These are phyloP conservation scores for Barnettozyma botsteinii DNA, from an alignment of 805 yeast genomes.

Conservation along the genomic window DNA sequence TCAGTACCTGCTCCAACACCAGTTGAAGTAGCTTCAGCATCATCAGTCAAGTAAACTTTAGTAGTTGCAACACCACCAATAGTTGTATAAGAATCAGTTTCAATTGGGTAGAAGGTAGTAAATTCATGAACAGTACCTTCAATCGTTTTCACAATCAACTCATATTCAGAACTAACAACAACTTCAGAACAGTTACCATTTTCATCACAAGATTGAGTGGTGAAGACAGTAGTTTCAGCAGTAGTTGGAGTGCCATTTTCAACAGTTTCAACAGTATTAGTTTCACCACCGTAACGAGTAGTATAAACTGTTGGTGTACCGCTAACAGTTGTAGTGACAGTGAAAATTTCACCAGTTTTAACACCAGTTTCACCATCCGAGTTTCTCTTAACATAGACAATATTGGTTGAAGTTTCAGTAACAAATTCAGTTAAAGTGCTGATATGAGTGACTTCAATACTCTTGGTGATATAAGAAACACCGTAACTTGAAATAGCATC, in stretches of 20 bases:
- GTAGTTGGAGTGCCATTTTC: neutral
- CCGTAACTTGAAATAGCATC: conserved; percentile 17
- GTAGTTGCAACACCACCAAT: neutral
- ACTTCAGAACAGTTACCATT: conserved; percentile 2
- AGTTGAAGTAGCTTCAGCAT: conserved; percentile 1
- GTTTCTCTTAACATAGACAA: conserved; percentile 12
- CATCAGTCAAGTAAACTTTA: too few relatives aligned
- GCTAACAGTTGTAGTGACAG: conserved; percentile 4
- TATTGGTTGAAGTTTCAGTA: conserved; percentile 20
- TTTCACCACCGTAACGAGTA: neutral
- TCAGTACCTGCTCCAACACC: neutral
- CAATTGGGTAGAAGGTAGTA: conserved; percentile 1
- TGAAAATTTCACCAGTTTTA: conserved; percentile 5
- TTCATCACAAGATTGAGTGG: neutral
- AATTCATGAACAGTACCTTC: conserved; percentile 3
- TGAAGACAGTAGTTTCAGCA: conserved; percentile 2
- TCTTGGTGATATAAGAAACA: conserved; percentile 19
- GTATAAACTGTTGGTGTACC: neutral
- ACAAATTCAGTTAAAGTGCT: conserved; percentile 18
- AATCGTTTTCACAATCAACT: conserved; percentile 4
- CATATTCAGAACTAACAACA: conserved; percentile 3
- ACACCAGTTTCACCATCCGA: conserved; percentile 1
- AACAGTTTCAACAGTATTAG: conserved; percentile 3
- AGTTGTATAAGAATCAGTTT: neutral
- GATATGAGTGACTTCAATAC: conserved; percentile 19